Evolutionary conservation across 305 asterid genomes (phyloP).

Genomic region (Nicotiana rustica): DNA sequence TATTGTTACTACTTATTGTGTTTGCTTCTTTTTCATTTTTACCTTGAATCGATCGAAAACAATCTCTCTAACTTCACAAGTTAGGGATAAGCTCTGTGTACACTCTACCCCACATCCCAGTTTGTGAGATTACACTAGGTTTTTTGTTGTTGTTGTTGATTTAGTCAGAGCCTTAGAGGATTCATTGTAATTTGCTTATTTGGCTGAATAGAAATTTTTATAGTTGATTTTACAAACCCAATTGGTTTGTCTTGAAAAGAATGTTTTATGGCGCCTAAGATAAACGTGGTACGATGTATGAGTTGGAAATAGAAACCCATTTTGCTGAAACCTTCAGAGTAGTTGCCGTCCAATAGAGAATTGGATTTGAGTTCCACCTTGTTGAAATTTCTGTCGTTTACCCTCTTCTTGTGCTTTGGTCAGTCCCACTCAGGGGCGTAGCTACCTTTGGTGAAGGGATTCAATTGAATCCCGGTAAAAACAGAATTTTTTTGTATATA

Average conservation of each 20-base stretch:
- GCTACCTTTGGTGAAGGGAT: no score
- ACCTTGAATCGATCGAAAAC: no score
- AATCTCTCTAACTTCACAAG: no score
- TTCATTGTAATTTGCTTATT: conserved; percentile 38
- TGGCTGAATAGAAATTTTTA: conserved; percentile 66
- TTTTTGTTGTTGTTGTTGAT: neutral
- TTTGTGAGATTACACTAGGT: no score
- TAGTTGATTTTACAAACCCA: conserved; percentile 57
- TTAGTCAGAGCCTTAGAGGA: conserved; percentile 49
- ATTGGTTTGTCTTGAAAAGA: conserved; percentile 60
- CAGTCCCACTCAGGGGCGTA: no score
- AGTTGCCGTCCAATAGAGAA: conserved; percentile 39
- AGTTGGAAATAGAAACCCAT: conserved; percentile 39
- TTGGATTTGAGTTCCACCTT: conserved; percentile 42
- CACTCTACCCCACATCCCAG: no score
- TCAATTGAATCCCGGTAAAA: no score
- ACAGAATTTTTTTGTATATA: no score
- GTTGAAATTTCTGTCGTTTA: conserved; percentile 55
- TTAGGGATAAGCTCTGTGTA: no score
- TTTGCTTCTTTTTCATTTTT: no score
- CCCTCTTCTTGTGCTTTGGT: conserved; percentile 47
- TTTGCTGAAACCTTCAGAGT: conserved; percentile 49
- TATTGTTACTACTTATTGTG: no score
- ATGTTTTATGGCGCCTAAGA: conserved; percentile 39
- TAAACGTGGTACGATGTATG: conserved; percentile 31